These are phyloP conservation scores for Trichoderma arundinaceum DNA, from an alignment of 2,329 filamentous ascomycete species.

Conservation along the genomic window DNA sequence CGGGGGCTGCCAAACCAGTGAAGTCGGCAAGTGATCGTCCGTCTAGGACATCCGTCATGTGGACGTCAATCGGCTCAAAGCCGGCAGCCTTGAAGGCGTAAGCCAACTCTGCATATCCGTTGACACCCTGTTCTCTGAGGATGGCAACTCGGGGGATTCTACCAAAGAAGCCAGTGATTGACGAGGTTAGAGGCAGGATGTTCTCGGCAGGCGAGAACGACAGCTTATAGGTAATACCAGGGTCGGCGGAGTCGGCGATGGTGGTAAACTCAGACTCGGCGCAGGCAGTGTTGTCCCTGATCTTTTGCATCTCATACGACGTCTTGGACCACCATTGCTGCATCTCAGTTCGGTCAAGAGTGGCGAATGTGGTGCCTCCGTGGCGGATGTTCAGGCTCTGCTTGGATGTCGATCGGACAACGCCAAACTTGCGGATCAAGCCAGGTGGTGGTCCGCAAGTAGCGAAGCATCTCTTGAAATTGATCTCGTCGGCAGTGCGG, in stretches of 20 bases:
- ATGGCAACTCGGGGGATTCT: conserved; percentile 80
- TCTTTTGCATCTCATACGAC: conserved; percentile 87
- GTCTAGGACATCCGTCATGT: conserved; percentile 91
- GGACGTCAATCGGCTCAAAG: conserved; percentile 89
- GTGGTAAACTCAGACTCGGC: conserved; percentile 82
- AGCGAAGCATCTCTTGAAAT: conserved; percentile 88
- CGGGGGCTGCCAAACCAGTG: conserved; percentile 88
- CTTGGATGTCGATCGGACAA: conserved; percentile 69
- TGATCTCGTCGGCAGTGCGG: conserved; percentile 78
- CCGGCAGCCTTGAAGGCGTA: conserved; percentile 92
- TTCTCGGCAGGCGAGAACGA: conserved; percentile 80
- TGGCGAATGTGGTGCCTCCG: conserved; percentile 70
- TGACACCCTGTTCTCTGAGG: conserved; percentile 92
- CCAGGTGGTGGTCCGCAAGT: conserved; percentile 84
- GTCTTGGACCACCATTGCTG: conserved; percentile 90
- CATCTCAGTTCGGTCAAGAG: conserved; percentile 71
- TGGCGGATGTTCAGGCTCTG: conserved; percentile 80
- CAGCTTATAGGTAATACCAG: conserved; percentile 83
- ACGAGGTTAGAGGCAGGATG: conserved; percentile 65
- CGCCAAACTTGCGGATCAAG: conserved; percentile 82
- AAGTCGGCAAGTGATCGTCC: conserved; percentile 82
- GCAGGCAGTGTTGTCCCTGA: conserved; percentile 85
- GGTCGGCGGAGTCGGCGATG: conserved; percentile 76
- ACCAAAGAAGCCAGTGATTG: conserved; percentile 58
- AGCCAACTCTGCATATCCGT: conserved; percentile 96